These are phyloP conservation scores for Citrus reticulata DNA, from an alignment of 345 rosid species.

Conservation along the genomic window DNA sequence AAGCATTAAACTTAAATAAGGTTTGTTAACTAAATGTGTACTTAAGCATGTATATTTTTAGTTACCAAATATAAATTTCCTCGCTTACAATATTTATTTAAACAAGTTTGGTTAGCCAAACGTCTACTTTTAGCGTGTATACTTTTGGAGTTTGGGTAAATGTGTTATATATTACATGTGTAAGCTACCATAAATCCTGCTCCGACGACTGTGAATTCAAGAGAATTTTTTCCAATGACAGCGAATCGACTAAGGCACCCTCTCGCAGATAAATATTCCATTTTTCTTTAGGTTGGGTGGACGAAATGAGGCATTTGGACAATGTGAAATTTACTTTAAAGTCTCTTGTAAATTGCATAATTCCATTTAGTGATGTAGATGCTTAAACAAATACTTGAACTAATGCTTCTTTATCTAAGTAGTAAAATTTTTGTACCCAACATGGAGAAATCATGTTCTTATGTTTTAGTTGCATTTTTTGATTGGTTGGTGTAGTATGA, in stretches of 20 bases:
- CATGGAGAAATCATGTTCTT: neutral
- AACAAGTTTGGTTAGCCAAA: too few species aligned
- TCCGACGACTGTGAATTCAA: too few species aligned
- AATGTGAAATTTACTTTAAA: neutral
- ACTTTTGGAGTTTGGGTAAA: too few species aligned
- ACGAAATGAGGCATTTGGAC: neutral
- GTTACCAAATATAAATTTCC: too few species aligned
- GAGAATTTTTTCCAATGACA: too few species aligned
- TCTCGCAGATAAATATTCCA: neutral
- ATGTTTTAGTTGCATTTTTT: slow-evolving; percentile 14
- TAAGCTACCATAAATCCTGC: too few species aligned
- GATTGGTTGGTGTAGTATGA: slow-evolving; percentile 50
- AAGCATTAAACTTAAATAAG: too few species aligned
- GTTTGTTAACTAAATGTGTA: too few species aligned
- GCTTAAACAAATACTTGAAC: neutral
- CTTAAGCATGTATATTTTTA: too few species aligned
- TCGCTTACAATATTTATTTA: too few species aligned
- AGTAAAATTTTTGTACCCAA: neutral
- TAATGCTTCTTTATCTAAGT: neutral
- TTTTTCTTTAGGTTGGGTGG: neutral
- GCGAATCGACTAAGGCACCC: neutral
- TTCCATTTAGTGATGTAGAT: neutral
- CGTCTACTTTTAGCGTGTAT: too few species aligned
- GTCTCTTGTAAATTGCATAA: neutral
- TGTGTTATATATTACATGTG: too few species aligned